phyloP scores from a whole-genome alignment of 2,329 filamentous ascomycete genomes.

The Ophiocordyceps camponoti-rufipedis region DNA sequence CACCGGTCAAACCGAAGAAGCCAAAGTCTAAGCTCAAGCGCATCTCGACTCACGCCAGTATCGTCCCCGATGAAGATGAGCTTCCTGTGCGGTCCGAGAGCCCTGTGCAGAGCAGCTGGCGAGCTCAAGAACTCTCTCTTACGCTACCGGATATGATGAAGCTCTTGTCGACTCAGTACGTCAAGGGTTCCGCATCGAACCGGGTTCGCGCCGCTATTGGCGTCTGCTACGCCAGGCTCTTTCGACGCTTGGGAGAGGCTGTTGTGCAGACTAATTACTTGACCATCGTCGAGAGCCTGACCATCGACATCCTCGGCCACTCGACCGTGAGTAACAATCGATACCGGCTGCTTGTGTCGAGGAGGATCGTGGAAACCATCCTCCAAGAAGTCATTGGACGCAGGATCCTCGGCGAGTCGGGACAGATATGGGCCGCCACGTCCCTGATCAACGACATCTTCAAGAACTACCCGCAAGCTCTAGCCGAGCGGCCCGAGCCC shows the following conservation, averaged over 20 bases:
- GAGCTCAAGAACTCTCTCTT: conserved; percentile 53
- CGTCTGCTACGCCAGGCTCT: conserved; percentile 68
- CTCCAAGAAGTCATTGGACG: conserved; percentile 69
- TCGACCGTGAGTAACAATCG: conserved; percentile 63
- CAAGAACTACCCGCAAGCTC: conserved; percentile 82
- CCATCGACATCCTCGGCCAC: conserved; percentile 63
- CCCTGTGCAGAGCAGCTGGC: conserved; percentile 49
- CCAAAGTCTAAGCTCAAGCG: conserved; percentile 43
- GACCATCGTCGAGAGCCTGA: conserved; percentile 63
- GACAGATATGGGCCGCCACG: conserved; percentile 67
- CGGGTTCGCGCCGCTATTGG: conserved; percentile 66
- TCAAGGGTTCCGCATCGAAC: conserved; percentile 60
- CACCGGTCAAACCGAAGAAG: conserved; percentile 48
- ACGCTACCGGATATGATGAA: conserved; percentile 62
- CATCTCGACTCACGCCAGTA: conserved; percentile 39
- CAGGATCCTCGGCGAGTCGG: conserved; percentile 73
- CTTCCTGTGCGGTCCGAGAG: conserved; percentile 49
- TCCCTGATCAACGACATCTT: conserved; percentile 72
- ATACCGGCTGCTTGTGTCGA: conserved; percentile 69
- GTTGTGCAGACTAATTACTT: conserved; percentile 71
- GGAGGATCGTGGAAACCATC: conserved; percentile 69
- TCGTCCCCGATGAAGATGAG: conserved; percentile 58
- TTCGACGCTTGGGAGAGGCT: conserved; percentile 62
- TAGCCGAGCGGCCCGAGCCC: conserved; percentile 77
- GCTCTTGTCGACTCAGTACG: conserved; percentile 65